Percentiles rank a stretch among this genome's conserved stretches.
phyloP scores from a whole-genome alignment of 192 early-diverging fungal species.

The Umbelopsis ramanniana region DNA sequence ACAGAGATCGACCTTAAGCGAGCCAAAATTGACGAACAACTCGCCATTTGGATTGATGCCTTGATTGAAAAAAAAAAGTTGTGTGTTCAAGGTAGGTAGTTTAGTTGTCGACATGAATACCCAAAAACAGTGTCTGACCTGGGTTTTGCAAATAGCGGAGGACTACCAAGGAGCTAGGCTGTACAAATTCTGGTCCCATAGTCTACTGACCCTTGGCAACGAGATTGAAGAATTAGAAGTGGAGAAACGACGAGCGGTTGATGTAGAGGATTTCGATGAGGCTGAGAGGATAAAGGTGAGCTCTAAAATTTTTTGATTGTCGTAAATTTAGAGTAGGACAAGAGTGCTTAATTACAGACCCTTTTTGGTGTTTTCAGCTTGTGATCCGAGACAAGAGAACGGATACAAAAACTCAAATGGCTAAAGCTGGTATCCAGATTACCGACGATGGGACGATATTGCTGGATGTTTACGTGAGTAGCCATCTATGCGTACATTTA shows the following conservation, averaged over 20 bases:
- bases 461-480: neutral
- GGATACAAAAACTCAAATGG: neutral
- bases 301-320: neutral
- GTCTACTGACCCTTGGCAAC: conserved; percentile 34
- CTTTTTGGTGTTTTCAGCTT: neutral
- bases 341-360: neutral
- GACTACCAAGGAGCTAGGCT: conserved; percentile 66
- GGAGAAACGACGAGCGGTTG: conserved; percentile 62
- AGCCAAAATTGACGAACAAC: neutral
- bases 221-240: conserved; percentile 58
- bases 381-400: neutral
- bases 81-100: conserved; percentile 43
- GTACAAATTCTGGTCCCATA: conserved; percentile 57
- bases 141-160: conserved; percentile 48
- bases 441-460: conserved; percentile 33
- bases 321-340: neutral
- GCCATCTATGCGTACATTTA: neutral
- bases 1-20: neutral
- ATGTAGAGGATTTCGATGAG: conserved; percentile 76
- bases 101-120: neutral
- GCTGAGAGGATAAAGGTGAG: conserved; percentile 74
- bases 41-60: neutral
- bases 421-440: neutral
- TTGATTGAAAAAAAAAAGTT: neutral
- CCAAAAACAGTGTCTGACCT: neutral